A percentile compares a stretch with the other conserved stretches of the same genome.
Conservation (phyloP, 805 yeast species). For the Starmerella vaccinii region DNA sequence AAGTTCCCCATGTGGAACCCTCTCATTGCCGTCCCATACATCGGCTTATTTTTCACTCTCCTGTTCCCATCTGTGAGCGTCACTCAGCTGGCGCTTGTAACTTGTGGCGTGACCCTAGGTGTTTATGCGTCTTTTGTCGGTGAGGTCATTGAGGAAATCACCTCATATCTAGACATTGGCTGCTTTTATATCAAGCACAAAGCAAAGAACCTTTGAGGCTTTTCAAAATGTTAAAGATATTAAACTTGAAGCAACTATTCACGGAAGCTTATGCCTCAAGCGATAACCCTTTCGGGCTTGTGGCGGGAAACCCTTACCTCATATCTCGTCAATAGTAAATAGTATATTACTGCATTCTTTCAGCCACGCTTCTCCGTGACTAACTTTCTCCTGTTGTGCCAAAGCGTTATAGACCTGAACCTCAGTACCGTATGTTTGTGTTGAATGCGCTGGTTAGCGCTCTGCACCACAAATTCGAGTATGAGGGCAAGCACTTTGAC, state of each 20-base stretch:
- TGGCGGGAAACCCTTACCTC: background rate
- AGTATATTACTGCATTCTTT: background rate
- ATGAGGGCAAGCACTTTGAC: constrained; percentile 36
- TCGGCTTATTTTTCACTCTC: constrained; percentile 65
- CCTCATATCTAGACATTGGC: constrained; percentile 73
- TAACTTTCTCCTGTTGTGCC: background rate
- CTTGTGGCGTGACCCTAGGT: constrained; percentile 55
- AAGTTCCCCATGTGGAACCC: constrained; percentile 58
- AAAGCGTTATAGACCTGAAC: no score
- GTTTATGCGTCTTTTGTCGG: constrained; percentile 56
- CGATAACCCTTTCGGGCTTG: background rate
- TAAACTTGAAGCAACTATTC: no score
- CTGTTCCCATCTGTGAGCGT: constrained; percentile 44
- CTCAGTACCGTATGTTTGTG: background rate
- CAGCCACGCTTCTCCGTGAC: no score
- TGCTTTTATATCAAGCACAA: constrained; percentile 59
- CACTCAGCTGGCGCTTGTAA: constrained; percentile 39
- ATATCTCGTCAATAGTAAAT: background rate
- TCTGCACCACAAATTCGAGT: constrained; percentile 8
- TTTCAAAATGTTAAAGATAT: background rate
- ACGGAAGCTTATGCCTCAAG: no score
- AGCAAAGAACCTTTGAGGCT: background rate
- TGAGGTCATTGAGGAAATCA: constrained; percentile 68
- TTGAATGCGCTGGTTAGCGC: constrained; percentile 1
- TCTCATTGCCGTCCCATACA: constrained; percentile 44